Evolutionary conservation across 768 basidiomycete genomes (phyloP), one percentile per base, ranked within the genome.

Genomic region (Leucosporidium yakuticum): DNA sequence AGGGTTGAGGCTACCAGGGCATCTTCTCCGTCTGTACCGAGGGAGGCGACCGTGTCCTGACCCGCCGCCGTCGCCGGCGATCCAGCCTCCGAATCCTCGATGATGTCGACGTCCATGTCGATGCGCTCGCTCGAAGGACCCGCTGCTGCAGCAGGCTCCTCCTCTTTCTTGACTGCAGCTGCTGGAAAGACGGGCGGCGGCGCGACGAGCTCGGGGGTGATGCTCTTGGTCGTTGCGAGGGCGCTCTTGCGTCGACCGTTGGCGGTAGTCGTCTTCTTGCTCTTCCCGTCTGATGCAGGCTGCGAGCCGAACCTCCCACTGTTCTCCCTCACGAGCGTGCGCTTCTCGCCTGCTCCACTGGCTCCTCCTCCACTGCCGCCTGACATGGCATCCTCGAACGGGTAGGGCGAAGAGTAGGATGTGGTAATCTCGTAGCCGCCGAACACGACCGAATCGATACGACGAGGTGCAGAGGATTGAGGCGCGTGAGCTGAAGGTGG

Each of bases 381-480:
- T 47, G 29, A 15, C 7, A 27, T 34, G 25, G 57, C 29, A 11
- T 73, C 71, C 29, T 69, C 68, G 54, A 69, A 61, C 25, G 71
- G 71, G 31, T 73, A 73, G 3, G 68, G 68, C 44, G 67, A 65
- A 3, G 32, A 21, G 63, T 49, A 73, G 32, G 58, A 58, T 4
- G 63, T 65, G 21, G 36, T 58, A 51, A 73, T 69, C 56, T 73
- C 68, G 65, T 69, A 73, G 19, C 63, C 65, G 25, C 64, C 60
- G 63, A 69, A 73, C 25, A 73, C 44, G 47, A 73, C 65, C 25
- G 29, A 29, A 25, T 66, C 65, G 60, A 73, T 68, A 21, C 56
- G 47, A 21, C 51, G 50, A 23, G 50, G 50, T 27, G 21, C 25
- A 7, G 50, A 51, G 23, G 50, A 8, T 21, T 51, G 50, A 27